Evolutionary conservation across 768 basidiomycete genomes (phyloP), one percentile per base, ranked within the genome.

Genomic region (Chlorophyllum brunneum): DNA sequence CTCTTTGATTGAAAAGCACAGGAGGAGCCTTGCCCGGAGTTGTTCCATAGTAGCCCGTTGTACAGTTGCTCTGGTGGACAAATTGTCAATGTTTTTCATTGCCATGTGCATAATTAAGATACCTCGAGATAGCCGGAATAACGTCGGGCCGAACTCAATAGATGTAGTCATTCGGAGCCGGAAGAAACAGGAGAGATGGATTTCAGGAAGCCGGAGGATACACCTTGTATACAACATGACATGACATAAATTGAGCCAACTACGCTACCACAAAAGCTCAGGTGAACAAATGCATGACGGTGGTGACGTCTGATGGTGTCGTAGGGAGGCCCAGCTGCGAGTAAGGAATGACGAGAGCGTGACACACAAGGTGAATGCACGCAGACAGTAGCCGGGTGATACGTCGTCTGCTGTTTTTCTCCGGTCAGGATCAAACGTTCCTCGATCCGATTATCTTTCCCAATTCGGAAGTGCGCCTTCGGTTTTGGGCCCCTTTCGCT

Each of bases 1-100:
- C 81, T 95, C 54, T 95, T 95, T 74, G 92, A 93, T 72, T 94
- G 84, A 67, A 61, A 22, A 51, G 26, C 56, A 48, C 29, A 51
- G 30, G 27, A 58, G 57, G 56, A 51, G 46, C 42, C 54, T 58
- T 54, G 24, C 59, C 61, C 61, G 59, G 48, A 49, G 46, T 59
- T 60, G 24, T 38, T 44, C 34, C 34, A 52, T 34, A 23, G n/a
- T 20, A 20, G 7, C 34, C 8, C n/a, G 6, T 26, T 26, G 16
- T 38, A 22, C 31, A 24, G 20, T 22, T 22, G 39, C 39, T 40
- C 6, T 11, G 1, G n/a, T 22, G 34, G n/a, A n/a, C n/a, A n/a
- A n/a, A n/a, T n/a, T n/a, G n/a, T n/a, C n/a, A n/a, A n/a, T n/a
- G n/a, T 7, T 7, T 7, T 33, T 33, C 15, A 33, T 7, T 33